These are phyloP conservation scores for Penicillium daleae DNA, from an alignment of 495 filamentous ascomycete genomes.

Conservation along the genomic window DNA sequence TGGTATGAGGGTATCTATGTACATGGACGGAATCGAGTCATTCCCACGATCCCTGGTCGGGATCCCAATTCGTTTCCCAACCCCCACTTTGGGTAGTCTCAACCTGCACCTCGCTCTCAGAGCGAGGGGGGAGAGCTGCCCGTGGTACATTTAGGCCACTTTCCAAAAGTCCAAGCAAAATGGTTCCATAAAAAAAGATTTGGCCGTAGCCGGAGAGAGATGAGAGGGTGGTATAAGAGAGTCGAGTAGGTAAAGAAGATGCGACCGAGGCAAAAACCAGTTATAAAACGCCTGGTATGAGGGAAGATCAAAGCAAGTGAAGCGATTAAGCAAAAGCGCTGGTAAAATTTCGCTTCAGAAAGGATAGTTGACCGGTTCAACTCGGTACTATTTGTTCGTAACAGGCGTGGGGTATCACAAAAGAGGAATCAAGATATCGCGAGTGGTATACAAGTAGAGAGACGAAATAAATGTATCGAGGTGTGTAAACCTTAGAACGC, in stretches of 20 bases:
- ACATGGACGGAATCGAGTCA: constrained; percentile 3
- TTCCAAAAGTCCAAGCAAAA: background rate
- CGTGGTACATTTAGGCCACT: background rate
- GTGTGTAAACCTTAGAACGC: constrained; percentile 40
- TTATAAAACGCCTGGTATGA: constrained; percentile 16
- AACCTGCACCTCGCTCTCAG: constrained; percentile 18
- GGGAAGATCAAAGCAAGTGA: constrained; percentile 4
- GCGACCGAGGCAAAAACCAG: constrained; percentile 16
- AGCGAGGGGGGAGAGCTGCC: constrained; percentile 25
- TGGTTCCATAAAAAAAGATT: background rate
- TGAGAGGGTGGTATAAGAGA: constrained; percentile 16
- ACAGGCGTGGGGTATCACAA: constrained; percentile 35
- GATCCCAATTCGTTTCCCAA: constrained; percentile 16
- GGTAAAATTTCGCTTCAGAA: constrained; percentile 15
- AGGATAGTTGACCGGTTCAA: constrained; percentile 1
- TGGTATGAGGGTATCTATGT: constrained; percentile 8
- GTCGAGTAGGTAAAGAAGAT: constrained; percentile 12
- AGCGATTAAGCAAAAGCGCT: constrained; percentile 2
- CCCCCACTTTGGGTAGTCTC: constrained; percentile 24
- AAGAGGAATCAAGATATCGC: constrained; percentile 16
- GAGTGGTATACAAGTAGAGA: constrained; percentile 29
- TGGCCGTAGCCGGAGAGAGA: constrained; percentile 10
- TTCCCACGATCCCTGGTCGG: constrained; percentile 14
- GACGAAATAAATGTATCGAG: constrained; percentile 8
- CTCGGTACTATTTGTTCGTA: constrained; percentile 22